Base-by-base conservation (phyloP, 768 basidiomycete genomes). In the Agaricus subrufescens region DNA sequence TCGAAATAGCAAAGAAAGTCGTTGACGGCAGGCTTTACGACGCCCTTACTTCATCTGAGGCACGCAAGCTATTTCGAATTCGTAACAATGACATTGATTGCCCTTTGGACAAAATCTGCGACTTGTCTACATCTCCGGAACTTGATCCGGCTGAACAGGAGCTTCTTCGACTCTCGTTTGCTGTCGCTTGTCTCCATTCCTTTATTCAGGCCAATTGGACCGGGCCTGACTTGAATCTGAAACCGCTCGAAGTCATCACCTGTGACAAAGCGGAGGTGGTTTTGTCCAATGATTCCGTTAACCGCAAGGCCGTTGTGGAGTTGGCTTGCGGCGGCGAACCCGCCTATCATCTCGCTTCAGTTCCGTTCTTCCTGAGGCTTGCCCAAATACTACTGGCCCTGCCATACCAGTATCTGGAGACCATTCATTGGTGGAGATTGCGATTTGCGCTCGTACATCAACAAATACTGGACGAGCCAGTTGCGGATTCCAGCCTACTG, bases 181-280 rank as follows among this genome's bases (percentile, higher is more conserved):
- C 84, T 0, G 77, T 96, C 9, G 85, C 93, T 5, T 87, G 87
- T 59, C 75, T 98, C 25, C 93, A 97, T 60, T 84, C 91, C 0
- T 99, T 95, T 73, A 76, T 94, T 4, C 97, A 99, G 68, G 79
- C 76, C 29, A 99, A 99, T 70, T 99, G 94, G 94, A 98, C 95
- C 0, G 97, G 97, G 4, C 97, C 97, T 2, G 80, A 89, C 63
- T 79, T 97, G 43, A 73, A 84, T 57, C 68, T 94, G 59, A 69
- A 70, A 59, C 73, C 81, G 26, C 61, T 76, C 47, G 75, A 81
- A 52, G 60, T 79, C 39, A 60, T 79, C 38, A 62, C 67, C 42
- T 45, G 61, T 27, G 49, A 70, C 15, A 31, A 29, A 49, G 60
- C 67, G 31, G 46, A 63, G n/a, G 44, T 30, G 29, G 53, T 68